Evolutionary conservation across 371 early-diverging fungal genomes (phyloP), one percentile per base, ranked within the genome.

Genomic region (Chytridiales sp.): DNA sequence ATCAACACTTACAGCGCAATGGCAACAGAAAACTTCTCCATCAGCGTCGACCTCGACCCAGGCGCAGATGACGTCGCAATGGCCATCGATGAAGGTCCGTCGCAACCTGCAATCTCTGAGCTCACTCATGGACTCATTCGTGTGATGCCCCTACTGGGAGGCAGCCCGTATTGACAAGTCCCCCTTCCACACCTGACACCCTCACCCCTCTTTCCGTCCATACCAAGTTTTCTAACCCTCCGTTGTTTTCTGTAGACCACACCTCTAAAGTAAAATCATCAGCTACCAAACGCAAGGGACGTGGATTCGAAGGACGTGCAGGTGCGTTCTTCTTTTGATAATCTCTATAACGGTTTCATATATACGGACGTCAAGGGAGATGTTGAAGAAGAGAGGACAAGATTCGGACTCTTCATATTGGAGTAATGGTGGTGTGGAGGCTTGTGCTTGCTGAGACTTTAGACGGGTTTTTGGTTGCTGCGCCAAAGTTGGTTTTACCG

Each of bases 21-120:
- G n/a, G n/a, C n/a, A n/a, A n/a, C n/a, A n/a, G 62, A 62, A 44
- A 64, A 72, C 47, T 48, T 64, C 47, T 68, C 67, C 35, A 70
- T 70, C 60, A 62, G 68, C 15, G 70, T 79, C 29, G 82, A 81
- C 53, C 67, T 81, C 41, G 75, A 80, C 39, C 67, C 69, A 32
- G 78, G 62, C 11, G 78, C 70, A 32, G 77, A 79, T 47, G 77
- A 73, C 26, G 80, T 81, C 43, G 77, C 73, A 61, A 85, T 86
- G 84, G 70, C 70, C 17, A 66, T 84, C 38, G 85, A 85, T 53
- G 80, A 81, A 54, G 85, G 84, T 81, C 67, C 35, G 43, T 35
- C 11, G n/a, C n/a, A n/a, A n/a, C n/a, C n/a, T n/a, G n/a, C n/a
- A 19, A 26, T 22, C 4, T 6, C 19, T 1, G 13, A 21, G 21